Base-by-base conservation (phyloP, 805 yeast genomes). In the Candida germanica region DNA sequence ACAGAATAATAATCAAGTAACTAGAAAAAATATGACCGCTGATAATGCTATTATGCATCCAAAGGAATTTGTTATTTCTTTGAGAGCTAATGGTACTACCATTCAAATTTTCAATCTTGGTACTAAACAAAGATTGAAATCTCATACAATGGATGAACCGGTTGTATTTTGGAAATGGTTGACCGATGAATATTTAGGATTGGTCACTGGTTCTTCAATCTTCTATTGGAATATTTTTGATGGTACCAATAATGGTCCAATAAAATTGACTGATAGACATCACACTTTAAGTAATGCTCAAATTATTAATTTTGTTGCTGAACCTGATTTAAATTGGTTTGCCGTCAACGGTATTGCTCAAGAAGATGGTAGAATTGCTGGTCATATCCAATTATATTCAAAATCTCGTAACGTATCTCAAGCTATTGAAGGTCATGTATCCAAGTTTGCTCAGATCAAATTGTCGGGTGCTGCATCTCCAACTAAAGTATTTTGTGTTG, bases 41-140 rank as follows among this genome's bases (percentile, higher is more conserved):
- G 99, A 93, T 64, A 85, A 88, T 44, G 98, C 97, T 33, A 93
- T 93, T 57, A 81, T 93, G 93, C 94, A 88, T 62, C 98, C 98
- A 22, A 56, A 66, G n/a, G 79, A 83, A 60, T 80, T 83, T 63
- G 87, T 89, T 45, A 88, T 93, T 51, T 87, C 96, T 11, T 77
- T 93, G 47, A 79, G 98, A 57, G 98, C 98, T 28, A 93, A 88
- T 56, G 96, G 96, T 48, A 88, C 96, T 32, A 89, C 96, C 26
- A 76, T 93, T 43, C 99, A 88, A 66, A 86, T 93, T 49, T 94
- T 93, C 67, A 86, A 93, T 64, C 73, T 93, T 51, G 85, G 80
- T 36, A 69, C 87, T 20, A 88, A 91, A 64, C 88, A 87, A 63
- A 81, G 95, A 57, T 74, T 93, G 57, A 89, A 89, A 71, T 83